Conservation (phyloP, 2,329 filamentous ascomycete genomes). For the Ascochyta rabiei region DNA sequence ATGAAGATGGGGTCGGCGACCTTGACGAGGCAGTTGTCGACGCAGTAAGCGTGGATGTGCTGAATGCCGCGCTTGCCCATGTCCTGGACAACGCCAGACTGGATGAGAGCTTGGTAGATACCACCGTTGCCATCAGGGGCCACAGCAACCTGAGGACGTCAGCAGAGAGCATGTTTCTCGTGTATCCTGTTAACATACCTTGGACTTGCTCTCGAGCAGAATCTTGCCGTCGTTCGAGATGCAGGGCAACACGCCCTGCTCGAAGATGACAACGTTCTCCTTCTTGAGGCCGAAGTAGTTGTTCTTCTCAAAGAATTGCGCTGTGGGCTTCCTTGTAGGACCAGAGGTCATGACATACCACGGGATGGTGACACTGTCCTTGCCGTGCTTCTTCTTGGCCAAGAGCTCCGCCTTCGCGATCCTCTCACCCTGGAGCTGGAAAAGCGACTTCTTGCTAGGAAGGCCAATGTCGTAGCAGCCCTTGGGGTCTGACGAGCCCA, state of each 20-base stretch:
- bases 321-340: slow-evolving; percentile 88
- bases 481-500: slow-evolving; percentile 95
- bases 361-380: slow-evolving; percentile 69
- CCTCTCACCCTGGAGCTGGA: slow-evolving; percentile 96
- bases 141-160: slow-evolving; percentile 71
- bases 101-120: slow-evolving; percentile 89
- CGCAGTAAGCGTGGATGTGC: slow-evolving; percentile 97
- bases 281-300: slow-evolving; percentile 87
- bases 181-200: slow-evolving; percentile 53
- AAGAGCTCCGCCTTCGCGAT: slow-evolving; percentile 86
- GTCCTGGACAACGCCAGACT: slow-evolving; percentile 79
- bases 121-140: slow-evolving; percentile 97
- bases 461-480: slow-evolving; percentile 97
- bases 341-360: slow-evolving; percentile 99
- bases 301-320: slow-evolving; percentile 89
- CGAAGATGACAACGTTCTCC: slow-evolving; percentile 89
- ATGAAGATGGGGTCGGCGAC: slow-evolving; percentile 97
- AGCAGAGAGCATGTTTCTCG: slow-evolving; percentile 12
- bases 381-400: slow-evolving; percentile 72
- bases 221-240: slow-evolving; percentile 99
- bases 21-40: slow-evolving; percentile 98
- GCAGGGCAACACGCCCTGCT: slow-evolving; percentile 95
- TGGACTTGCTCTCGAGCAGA: slow-evolving; percentile 85
- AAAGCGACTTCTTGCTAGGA: slow-evolving; percentile 89
- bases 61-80: slow-evolving; percentile 88